Evolutionary conservation across 768 basidiomycete genomes (phyloP), one percentile per base, ranked within the genome.

Genomic region (Leccinum boreale): DNA sequence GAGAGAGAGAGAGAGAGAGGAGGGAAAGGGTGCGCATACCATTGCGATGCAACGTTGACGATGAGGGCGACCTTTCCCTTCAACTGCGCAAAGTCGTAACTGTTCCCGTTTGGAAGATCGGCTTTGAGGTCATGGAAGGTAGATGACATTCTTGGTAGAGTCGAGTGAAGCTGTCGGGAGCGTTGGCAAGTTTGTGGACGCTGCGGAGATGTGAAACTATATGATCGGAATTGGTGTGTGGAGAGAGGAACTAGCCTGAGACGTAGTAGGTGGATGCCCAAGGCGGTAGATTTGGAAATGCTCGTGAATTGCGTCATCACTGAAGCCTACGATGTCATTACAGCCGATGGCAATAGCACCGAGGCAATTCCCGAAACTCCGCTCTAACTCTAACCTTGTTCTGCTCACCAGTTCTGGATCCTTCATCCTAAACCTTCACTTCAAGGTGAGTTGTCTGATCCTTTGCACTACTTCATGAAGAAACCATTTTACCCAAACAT

Each of bases 1-100:
- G 26, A 17, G 39, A 36, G 33, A 14, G 33, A 42, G 24, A 24
- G 23, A n/a, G n/a, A n/a, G 26, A 21, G 14, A 35, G 12, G 35
- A 35, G 15, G 35, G 5, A 36, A 6, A 31, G 35, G 4, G 4
- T 23, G 28, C 1, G 42, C 67, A 48, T 54, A 65, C 89, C 90
- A 92, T 65, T 82, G 75, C 12, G 89, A 90, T 26, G 90, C 90
- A 53, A 82, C 80, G 66, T 92, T 93, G 53, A 92, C 89, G 57
- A 93, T 77, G 42, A 92, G 78, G 39, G 90, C 87, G 17, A 86
- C 83, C 71, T 90, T 91, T 44, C 87, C 90, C 68, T 85, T 85
- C 61, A 92, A 73, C 55, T 89, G 76, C 7, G 80, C 77, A 62
- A 92, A 91, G 59, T 85, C 80, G 57, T 78, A 88, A 9, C 72